phyloP scores from a whole-genome alignment of 2,329 filamentous ascomycete genomes.

The Cercospora sp. region DNA sequence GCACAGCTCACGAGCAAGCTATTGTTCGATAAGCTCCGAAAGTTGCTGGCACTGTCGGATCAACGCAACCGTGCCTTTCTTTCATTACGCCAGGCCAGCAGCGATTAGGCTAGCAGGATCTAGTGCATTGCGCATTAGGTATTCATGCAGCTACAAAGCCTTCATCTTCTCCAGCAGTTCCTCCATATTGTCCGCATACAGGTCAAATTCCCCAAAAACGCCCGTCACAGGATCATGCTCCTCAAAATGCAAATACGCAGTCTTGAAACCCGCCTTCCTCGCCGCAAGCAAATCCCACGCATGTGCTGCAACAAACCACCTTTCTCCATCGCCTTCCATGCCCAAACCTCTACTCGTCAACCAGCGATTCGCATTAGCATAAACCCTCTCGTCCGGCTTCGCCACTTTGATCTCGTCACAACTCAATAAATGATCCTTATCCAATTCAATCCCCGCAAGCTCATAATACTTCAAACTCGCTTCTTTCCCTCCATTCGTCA shows the following conservation, averaged over 20 bases:
- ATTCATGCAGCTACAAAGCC: slow-evolving; percentile 8
- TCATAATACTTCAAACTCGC: slow-evolving; percentile 36
- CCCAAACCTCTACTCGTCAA: slow-evolving; percentile 29
- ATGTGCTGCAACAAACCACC: slow-evolving; percentile 39
- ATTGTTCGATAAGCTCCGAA: neutral
- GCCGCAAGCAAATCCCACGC: slow-evolving; percentile 36
- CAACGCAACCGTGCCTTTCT: neutral
- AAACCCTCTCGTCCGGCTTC: slow-evolving; percentile 35
- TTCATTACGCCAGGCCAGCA: neutral
- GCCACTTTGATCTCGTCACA: slow-evolving; percentile 36
- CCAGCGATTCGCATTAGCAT: slow-evolving; percentile 31
- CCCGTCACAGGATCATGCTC: slow-evolving; percentile 35
- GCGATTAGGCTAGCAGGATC: too few relatives aligned
- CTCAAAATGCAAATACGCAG: slow-evolving; percentile 36
- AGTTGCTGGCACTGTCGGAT: neutral
- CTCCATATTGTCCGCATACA: slow-evolving; percentile 34
- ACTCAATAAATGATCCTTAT: slow-evolving; percentile 33
- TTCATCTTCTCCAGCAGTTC: slow-evolving; percentile 37
- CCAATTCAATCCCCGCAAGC: slow-evolving; percentile 32
- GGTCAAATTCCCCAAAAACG: slow-evolving; percentile 37
- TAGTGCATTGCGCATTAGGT: too few relatives aligned
- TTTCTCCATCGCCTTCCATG: slow-evolving; percentile 29
- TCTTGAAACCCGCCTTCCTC: slow-evolving; percentile 38
- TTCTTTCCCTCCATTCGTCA: slow-evolving; percentile 37
- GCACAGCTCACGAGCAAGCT: neutral